Evolutionary conservation across 352 stramenopile species (phyloP), one percentile per base, ranked within the genome.

Genomic region (Peronospora farinosa): DNA sequence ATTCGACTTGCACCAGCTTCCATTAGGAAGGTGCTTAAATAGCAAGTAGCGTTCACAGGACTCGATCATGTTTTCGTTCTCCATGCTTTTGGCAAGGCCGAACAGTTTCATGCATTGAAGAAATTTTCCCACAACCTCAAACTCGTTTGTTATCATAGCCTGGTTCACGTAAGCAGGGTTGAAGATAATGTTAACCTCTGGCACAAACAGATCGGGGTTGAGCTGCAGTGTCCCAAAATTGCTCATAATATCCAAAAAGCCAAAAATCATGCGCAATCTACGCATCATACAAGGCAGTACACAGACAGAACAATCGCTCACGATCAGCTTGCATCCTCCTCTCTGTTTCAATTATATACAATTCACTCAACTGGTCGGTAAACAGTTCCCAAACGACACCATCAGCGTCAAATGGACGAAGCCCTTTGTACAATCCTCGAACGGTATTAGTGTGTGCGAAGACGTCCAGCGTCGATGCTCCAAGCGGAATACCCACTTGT

Each of bases 81-180:
- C 66, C 11, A 64, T 51, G 5, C 57, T 66, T 46, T 68, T 70
- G 12, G 40, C 43, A 10, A 60, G 28, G 2, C 80, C 78, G 46
- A 93, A 93, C 15, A 92, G 58, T 37, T 68, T 80, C 74, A 93
- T 82, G 45, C 67, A 87, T 52, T 92, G 81, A 9, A 93, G 51
- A 52, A 83, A 84, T 23, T 74, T 79, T 17, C 79, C 83, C 8
- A 89, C 67, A 7, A 86, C 67, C 46, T 93, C 83, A 41, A 68
- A 88, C 17, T 91, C 82, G 37, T 69, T 76, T 25, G 42, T 23
- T 37, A 77, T 49, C 63, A 93, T 88, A n/a, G 77, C 73, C 40
- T 88, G 76, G 32, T 88, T 84, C 17, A 93, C 51, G 45, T 88
- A 85, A 17, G 69, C 56, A 38, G 53, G 32, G 53, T 89, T 91